Percentiles rank a stretch among this genome's conserved stretches.
phyloP scores from a whole-genome alignment of 768 basidiomycete genomes.

The Sporobolomyces phaffii region DNA sequence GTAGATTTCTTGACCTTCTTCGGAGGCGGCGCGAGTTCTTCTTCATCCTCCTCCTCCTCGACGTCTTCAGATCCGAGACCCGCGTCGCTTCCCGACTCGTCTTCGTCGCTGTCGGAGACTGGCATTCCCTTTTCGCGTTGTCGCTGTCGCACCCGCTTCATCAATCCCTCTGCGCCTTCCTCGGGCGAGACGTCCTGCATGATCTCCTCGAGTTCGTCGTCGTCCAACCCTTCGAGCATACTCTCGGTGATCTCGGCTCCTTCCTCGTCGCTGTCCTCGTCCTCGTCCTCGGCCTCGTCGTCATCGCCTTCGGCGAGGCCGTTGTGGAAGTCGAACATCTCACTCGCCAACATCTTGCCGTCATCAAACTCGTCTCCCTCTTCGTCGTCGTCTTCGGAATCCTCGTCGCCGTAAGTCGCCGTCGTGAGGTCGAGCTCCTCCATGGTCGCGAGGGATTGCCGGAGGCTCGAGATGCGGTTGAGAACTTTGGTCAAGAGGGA shows the following conservation, averaged over 20 bases:
- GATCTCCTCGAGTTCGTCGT: slow-evolving; percentile 56
- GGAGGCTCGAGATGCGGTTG: slow-evolving; percentile 64
- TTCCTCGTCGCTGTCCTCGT: slow-evolving; percentile 49
- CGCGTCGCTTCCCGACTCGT: no score
- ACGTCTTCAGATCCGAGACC: no score
- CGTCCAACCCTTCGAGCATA: slow-evolving; percentile 46
- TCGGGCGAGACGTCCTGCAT: slow-evolving; percentile 53
- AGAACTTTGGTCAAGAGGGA: slow-evolving; percentile 53
- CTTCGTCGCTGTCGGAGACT: slow-evolving; percentile 28
- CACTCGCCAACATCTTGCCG: slow-evolving; percentile 42
- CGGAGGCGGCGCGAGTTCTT: slow-evolving; percentile 41
- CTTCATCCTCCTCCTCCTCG: slow-evolving; percentile 46
- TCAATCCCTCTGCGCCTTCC: slow-evolving; percentile 32
- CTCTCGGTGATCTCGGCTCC: slow-evolving; percentile 47
- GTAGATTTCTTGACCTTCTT: slow-evolving; percentile 63
- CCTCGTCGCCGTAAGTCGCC: slow-evolving; percentile 44
- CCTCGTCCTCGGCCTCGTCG: slow-evolving; percentile 38
- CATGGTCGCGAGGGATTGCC: slow-evolving; percentile 63
- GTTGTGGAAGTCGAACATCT: slow-evolving; percentile 38
- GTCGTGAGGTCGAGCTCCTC: slow-evolving; percentile 72
- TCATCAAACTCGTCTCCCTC: slow-evolving; percentile 50
- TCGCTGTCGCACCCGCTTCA: slow-evolving; percentile 35
- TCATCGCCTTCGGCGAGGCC: slow-evolving; percentile 41
- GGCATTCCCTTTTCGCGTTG: slow-evolving; percentile 35
- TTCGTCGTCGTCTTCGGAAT: slow-evolving; percentile 49